Percentiles rank a stretch among this genome's conserved stretches.
Evolutionary conservation across 2,329 filamentous ascomycete species (phyloP).

Genomic region (Monosporascus sp.): DNA sequence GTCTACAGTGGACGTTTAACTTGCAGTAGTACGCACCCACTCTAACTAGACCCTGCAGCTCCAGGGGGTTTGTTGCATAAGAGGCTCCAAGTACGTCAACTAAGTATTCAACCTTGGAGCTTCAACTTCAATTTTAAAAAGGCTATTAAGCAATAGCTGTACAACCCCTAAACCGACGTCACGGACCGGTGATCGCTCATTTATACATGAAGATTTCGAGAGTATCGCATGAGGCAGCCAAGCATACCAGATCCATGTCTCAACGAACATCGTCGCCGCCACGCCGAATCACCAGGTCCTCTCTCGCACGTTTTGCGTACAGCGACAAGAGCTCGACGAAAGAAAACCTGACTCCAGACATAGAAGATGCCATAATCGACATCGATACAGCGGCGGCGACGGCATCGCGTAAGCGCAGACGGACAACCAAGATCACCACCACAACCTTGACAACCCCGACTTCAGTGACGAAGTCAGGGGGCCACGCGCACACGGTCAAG

Average conservation of each 20-base stretch:
- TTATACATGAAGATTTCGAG: slow-evolving; percentile 10
- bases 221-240: slow-evolving; percentile 2
- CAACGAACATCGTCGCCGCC: slow-evolving; percentile 16
- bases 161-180: no score
- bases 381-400: slow-evolving; percentile 2
- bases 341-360: slow-evolving; percentile 14
- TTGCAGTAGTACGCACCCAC: no score
- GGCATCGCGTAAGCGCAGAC: slow-evolving; percentile 22
- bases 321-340: slow-evolving; percentile 6
- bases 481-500: slow-evolving; percentile 2
- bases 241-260: slow-evolving; percentile 14
- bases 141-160: no score
- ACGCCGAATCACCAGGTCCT: slow-evolving; percentile 26
- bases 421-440: slow-evolving; percentile 5
- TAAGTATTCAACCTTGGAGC: no score
- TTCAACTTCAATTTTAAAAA: no score
- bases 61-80: no score
- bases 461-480: not conserved
- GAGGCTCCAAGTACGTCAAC: no score
- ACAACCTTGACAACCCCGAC: not conserved
- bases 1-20: no score
- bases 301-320: slow-evolving; percentile 27
- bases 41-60: no score
- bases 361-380: slow-evolving; percentile 24
- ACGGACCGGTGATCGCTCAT: no score